Conservation (phyloP, 345 rosid genomes). For the Salix purpurea region DNA sequence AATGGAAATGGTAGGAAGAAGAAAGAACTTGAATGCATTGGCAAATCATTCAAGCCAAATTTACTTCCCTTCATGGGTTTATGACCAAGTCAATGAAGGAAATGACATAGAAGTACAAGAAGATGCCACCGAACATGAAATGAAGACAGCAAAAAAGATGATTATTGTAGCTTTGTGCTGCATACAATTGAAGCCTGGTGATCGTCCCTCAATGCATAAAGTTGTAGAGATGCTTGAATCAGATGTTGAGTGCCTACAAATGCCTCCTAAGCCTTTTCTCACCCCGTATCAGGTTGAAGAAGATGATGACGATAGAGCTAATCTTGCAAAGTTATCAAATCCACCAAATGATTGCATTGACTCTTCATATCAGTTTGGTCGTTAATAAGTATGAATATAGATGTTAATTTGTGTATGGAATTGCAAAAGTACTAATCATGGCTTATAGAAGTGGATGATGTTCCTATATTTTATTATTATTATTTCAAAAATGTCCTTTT, state of each 20-base stretch:
- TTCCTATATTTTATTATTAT: too few species aligned
- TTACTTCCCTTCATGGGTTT: background rate
- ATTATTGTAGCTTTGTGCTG: background rate
- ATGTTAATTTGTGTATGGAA: too few species aligned
- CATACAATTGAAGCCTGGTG: background rate
- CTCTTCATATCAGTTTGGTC: background rate
- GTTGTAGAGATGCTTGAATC: background rate
- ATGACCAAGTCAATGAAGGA: background rate
- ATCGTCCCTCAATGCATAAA: background rate
- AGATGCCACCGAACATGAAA: background rate
- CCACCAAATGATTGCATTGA: background rate
- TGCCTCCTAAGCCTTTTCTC: background rate
- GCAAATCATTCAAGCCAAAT: background rate
- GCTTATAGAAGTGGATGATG: too few species aligned
- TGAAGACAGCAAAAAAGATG: background rate
- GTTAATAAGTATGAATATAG: background rate
- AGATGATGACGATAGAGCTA: background rate
- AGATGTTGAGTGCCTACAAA: background rate
- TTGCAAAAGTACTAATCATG: too few species aligned
- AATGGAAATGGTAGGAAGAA: background rate
- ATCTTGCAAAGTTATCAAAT: background rate
- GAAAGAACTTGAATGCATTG: background rate
- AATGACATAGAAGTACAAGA: background rate
- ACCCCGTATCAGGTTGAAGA: background rate
- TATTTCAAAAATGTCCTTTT: too few species aligned